Conservation (phyloP, 139 green algal genomes). For the Parachlorella kessleri region DNA sequence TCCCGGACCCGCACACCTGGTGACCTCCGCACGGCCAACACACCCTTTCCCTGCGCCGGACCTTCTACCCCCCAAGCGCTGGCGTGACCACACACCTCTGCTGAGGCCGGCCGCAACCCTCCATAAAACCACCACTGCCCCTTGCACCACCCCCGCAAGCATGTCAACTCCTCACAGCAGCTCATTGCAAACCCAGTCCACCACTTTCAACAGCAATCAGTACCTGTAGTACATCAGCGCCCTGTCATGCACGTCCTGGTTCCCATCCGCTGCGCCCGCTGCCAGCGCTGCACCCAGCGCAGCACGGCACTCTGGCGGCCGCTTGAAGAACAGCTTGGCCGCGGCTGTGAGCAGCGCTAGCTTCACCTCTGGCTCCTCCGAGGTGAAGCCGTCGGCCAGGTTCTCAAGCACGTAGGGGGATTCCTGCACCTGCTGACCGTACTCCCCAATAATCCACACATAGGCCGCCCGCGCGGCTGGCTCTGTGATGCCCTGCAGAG, state of each 20-base stretch:
- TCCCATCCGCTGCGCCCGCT: slow-evolving; percentile 60
- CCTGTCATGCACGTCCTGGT: slow-evolving; percentile 88
- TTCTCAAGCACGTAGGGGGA: slow-evolving; percentile 92
- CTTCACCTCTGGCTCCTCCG: slow-evolving; percentile 60
- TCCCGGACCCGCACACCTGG: too few relatives aligned
- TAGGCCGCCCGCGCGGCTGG: slow-evolving; percentile 80
- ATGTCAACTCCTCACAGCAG: too few relatives aligned
- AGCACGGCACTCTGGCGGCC: slow-evolving; percentile 77
- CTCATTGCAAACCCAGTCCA: too few relatives aligned
- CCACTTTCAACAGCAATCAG: too few relatives aligned
- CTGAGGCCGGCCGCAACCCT: too few relatives aligned
- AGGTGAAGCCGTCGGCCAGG: slow-evolving; percentile 58
- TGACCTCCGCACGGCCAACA: too few relatives aligned
- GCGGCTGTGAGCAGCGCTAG: slow-evolving; percentile 83
- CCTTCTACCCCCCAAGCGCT: too few relatives aligned
- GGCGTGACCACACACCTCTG: too few relatives aligned
- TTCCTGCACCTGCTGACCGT: slow-evolving; percentile 76
- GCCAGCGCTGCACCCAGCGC: slow-evolving; percentile 65
- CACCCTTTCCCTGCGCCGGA: too few relatives aligned
- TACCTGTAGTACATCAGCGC: slow-evolving; percentile 93
- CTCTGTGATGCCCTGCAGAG: slow-evolving; percentile 55
- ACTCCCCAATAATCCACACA: slow-evolving; percentile 93
- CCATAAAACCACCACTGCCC: too few relatives aligned
- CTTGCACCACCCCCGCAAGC: too few relatives aligned
- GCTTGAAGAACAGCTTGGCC: slow-evolving; percentile 91